Conservation (phyloP, 2,329 filamentous ascomycete species). For the Pestalotiopsis sp. region DNA sequence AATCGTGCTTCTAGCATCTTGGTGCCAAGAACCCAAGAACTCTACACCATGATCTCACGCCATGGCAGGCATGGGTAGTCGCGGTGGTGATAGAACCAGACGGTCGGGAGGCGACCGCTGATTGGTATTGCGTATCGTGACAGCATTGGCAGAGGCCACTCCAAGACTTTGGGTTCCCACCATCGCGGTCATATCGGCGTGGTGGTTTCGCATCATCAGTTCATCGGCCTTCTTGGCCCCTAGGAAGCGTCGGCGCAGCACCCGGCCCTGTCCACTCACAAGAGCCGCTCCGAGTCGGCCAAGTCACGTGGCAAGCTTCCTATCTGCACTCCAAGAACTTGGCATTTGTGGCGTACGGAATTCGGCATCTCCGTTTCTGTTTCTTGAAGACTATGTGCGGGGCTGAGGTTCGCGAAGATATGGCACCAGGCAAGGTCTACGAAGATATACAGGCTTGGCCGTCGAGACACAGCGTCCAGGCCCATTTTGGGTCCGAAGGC, state of each 20-base stretch:
- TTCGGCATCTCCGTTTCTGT: neutral
- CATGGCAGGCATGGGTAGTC: neutral
- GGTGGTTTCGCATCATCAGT: slow-evolving; percentile 4
- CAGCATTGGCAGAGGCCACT: slow-evolving; percentile 8
- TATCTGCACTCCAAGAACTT: neutral
- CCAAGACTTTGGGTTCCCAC: slow-evolving; percentile 7
- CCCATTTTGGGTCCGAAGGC: neutral
- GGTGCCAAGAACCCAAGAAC: slow-evolving; percentile 13
- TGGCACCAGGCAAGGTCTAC: too few species aligned
- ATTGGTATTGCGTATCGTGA: slow-evolving; percentile 2
- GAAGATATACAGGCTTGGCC: too few species aligned
- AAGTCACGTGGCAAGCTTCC: slow-evolving; percentile 7
- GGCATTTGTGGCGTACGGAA: neutral
- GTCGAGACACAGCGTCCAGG: neutral
- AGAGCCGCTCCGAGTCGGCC: neutral
- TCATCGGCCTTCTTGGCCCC: slow-evolving; percentile 7
- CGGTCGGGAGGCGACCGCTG: neutral
- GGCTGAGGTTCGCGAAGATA: neutral
- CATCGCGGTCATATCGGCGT: neutral
- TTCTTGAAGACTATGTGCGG: neutral
- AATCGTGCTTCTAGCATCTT: neutral
- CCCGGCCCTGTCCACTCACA: slow-evolving; percentile 2
- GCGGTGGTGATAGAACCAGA: neutral
- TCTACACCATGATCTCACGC: slow-evolving; percentile 13
- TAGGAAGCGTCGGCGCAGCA: neutral